Conservation (phyloP, 108 stramenopile species). For the Pseudonitzschia pungens region DNA sequence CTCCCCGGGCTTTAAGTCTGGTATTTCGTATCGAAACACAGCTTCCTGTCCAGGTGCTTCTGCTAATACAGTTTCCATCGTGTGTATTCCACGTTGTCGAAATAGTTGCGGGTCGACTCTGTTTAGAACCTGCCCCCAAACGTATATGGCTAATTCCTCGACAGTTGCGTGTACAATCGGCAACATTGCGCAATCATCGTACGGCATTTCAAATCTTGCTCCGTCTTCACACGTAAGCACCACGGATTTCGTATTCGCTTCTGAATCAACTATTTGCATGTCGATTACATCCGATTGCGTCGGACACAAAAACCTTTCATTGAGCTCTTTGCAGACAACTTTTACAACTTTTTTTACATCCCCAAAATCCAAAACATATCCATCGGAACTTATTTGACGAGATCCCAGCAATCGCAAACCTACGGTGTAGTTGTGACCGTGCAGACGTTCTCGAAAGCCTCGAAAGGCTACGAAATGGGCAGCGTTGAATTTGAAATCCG, state of each 20-base stretch:
- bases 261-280: conserved; percentile 36
- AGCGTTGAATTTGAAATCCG: conserved; percentile 97
- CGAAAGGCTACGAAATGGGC: conserved; percentile 94
- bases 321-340: conserved; percentile 83
- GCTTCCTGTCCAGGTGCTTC: conserved; percentile 92
- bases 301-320: conserved; percentile 94
- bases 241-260: conserved; percentile 45
- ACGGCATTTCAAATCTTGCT: conserved; percentile 75
- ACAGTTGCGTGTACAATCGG: conserved; percentile 94
- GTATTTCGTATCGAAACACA: conserved; percentile 62
- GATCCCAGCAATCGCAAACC: conserved; percentile 73
- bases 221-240: conserved; percentile 85
- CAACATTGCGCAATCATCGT: conserved; percentile 83
- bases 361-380: conserved; percentile 95
- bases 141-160: conserved; percentile 91
- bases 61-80: conserved; percentile 85
- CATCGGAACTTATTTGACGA: conserved; percentile 65
- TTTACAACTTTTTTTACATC: conserved; percentile 82
- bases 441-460: conserved; percentile 91
- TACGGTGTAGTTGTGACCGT: conserved; percentile 93
- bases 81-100: conserved; percentile 70
- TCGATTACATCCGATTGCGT: conserved; percentile 78
- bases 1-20: background rate
- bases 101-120: conserved; percentile 69
- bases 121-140: conserved; percentile 68